Conservation (phyloP, 352 stramenopile genomes). For the Globisporangium irregulare region DNA sequence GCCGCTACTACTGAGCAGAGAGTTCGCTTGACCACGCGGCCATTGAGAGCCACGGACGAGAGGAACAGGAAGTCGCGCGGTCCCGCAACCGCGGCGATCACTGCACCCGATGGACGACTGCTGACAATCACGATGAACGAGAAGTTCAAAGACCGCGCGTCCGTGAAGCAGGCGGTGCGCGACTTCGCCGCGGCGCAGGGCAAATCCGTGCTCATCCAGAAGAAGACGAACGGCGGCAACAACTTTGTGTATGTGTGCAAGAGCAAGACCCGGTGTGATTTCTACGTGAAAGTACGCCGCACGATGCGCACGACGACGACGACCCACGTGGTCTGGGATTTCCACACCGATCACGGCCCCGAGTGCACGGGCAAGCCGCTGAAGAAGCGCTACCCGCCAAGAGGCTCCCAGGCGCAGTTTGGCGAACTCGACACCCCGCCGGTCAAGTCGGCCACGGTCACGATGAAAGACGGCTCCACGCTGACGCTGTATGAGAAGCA, state of each 20-base stretch:
- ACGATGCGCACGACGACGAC: conserved; percentile 6
- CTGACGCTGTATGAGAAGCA: conserved; percentile 35
- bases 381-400: neutral
- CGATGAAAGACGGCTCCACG: conserved; percentile 22
- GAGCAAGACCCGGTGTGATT: conserved; percentile 36
- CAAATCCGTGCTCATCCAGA: conserved; percentile 36
- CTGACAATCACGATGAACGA: conserved; percentile 22
- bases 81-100: neutral
- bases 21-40: neutral
- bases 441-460: conserved; percentile 4
- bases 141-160: conserved; percentile 30
- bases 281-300: conserved; percentile 36
- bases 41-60: neutral
- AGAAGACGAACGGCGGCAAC: conserved; percentile 40
- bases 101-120: neutral
- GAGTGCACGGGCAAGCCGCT: conserved; percentile 30
- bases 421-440: neutral
- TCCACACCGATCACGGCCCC: conserved; percentile 26
- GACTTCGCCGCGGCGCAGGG: conserved; percentile 38
- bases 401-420: neutral
- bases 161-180: conserved; percentile 38
- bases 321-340: conserved; percentile 17
- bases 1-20: neutral
- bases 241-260: conserved; percentile 51
- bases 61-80: neutral